These are phyloP conservation scores for Kwoniella shandongensis DNA, from an alignment of 768 basidiomycete species.

Conservation along the genomic window DNA sequence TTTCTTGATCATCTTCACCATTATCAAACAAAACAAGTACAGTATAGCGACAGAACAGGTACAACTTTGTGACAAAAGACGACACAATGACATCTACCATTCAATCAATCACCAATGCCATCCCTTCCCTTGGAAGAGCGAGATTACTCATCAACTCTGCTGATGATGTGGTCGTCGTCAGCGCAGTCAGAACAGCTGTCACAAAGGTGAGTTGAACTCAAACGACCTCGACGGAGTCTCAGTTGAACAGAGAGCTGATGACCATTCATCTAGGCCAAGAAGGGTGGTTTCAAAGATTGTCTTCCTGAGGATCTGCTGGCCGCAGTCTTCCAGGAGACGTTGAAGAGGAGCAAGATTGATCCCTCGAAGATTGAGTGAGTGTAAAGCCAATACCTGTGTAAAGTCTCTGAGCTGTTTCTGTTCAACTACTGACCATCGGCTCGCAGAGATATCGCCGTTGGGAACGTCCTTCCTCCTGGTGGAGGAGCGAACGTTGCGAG, in stretches of 20 bases:
- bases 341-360: constrained; percentile 45
- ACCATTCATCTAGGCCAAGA: constrained; percentile 58
- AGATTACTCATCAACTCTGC: constrained; percentile 69
- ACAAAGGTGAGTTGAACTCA: constrained; percentile 67
- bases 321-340: constrained; percentile 71
- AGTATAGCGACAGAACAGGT: background rate
- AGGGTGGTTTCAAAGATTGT: constrained; percentile 86
- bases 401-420: background rate
- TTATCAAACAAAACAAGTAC: background rate
- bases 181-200: constrained; percentile 83
- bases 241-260: background rate
- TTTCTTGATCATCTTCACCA: background rate
- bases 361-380: constrained; percentile 51
- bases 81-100: constrained; percentile 50
- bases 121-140: constrained; percentile 54
- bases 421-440: background rate
- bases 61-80: no score
- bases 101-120: constrained; percentile 43
- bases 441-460: constrained; percentile 73
- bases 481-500: constrained; percentile 64
- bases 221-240: background rate
- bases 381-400: background rate
- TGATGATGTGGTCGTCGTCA: constrained; percentile 86
- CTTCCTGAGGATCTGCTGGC: constrained; percentile 83
- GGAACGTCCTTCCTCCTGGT: constrained; percentile 55